phyloP scores from a whole-genome alignment of 2,329 filamentous ascomycete species.

The Piedraia hortae region DNA sequence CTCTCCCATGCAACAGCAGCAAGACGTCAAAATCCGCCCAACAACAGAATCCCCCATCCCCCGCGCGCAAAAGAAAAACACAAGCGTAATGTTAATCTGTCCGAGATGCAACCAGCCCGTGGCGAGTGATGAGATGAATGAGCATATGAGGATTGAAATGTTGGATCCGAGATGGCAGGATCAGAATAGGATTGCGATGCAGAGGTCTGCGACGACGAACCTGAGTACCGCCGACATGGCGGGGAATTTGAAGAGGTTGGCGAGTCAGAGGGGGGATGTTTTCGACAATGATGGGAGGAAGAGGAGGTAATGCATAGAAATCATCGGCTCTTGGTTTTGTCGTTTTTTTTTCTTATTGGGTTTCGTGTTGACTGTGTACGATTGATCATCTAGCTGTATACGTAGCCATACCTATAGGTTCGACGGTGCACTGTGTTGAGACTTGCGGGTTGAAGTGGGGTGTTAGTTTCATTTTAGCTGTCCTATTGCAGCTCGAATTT shows the following conservation, averaged over 20 bases:
- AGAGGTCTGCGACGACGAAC: slow-evolving; percentile 63
- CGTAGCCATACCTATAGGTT: too few species aligned
- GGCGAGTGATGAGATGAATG: slow-evolving; percentile 60
- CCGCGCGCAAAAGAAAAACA: slow-evolving; percentile 39
- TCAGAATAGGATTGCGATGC: slow-evolving; percentile 60
- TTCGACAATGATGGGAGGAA: slow-evolving; percentile 45
- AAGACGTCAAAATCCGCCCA: slow-evolving; percentile 37
- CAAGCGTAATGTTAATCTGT: slow-evolving; percentile 58
- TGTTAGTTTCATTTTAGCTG: too few species aligned
- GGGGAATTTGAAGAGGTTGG: slow-evolving; percentile 83
- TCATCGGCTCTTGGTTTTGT: too few species aligned
- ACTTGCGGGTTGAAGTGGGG: too few species aligned
- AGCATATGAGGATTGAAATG: slow-evolving; percentile 85
- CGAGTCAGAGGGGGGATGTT: slow-evolving; percentile 63
- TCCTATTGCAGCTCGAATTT: too few species aligned
- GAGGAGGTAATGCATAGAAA: too few species aligned
- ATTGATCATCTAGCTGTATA: too few species aligned
- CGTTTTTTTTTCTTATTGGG: too few species aligned
- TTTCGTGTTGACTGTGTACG: too few species aligned
- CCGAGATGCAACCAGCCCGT: slow-evolving; percentile 85
- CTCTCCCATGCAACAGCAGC: too few species aligned
- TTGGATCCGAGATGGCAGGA: slow-evolving; percentile 90
- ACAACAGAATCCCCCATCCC: slow-evolving; percentile 46
- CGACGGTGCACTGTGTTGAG: too few species aligned
- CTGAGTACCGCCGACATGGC: slow-evolving; percentile 66